Percentiles rank a stretch among this genome's conserved stretches.
Evolutionary conservation across 306 rosid species (phyloP).

Genomic region (Lotus japonicus): DNA sequence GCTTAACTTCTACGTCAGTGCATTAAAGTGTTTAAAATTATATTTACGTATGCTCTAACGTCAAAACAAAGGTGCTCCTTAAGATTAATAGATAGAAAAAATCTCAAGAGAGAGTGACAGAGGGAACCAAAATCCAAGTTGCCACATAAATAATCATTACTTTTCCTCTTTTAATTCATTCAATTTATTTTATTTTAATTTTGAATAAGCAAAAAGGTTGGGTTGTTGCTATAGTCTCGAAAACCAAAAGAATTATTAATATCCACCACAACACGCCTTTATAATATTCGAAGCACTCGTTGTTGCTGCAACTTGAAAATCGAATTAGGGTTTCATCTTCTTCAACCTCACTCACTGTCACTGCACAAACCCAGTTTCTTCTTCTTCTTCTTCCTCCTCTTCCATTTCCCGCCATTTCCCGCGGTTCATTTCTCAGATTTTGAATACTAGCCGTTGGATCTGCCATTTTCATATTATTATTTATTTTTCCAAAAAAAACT

Average conservation of each 20-base stretch:
- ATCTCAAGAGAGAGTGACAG: conserved; percentile 15
- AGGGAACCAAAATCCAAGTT: background rate
- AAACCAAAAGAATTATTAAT: conserved; percentile 28
- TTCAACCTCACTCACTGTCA: conserved; percentile 4
- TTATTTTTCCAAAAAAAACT: background rate
- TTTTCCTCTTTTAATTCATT: background rate
- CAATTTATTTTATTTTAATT: background rate
- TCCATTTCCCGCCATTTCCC: conserved; percentile 73
- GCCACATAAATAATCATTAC: background rate
- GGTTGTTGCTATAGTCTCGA: conserved; percentile 37
- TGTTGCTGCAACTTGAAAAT: conserved; percentile 6
- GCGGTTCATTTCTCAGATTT: conserved; percentile 16
- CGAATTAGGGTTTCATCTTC: conserved; percentile 69
- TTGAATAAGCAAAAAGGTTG: conserved; percentile 27
- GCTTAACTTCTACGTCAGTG: no score
- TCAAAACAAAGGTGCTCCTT: no score
- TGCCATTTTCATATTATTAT: background rate
- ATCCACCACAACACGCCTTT: background rate
- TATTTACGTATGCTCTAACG: no score
- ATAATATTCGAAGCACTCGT: conserved; percentile 1
- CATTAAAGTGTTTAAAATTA: no score
- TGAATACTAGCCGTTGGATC: conserved; percentile 80
- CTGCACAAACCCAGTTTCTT: conserved; percentile 24
- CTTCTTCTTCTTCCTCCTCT: conserved; percentile 19
- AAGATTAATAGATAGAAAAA: no score